Base-by-base conservation (phyloP, 108 stramenopile species). In the Chaetoceros muelleri region DNA sequence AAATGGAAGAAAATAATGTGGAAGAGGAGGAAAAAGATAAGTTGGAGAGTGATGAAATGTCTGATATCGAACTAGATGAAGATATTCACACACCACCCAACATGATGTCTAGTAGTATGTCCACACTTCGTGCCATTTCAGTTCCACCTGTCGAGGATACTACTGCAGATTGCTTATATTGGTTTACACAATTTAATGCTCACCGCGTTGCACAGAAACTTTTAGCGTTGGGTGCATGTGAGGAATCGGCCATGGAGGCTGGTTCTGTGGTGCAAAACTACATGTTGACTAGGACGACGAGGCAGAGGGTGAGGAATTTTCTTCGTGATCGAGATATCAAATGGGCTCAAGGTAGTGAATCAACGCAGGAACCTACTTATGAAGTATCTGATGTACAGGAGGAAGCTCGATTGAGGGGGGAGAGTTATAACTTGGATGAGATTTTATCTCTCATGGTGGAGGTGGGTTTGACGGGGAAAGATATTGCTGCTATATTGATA, bases 201-300 rank as follows among this genome's bases (percentile, higher is more conserved):
- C 58, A 80, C 44, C 66, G 73, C 26, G 64, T 84, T 19, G 70
- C 78, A 8, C 52, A 66, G 46, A 72, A 61, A 40, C 58, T 88
- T 24, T 59, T 64, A 28, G 47, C 57, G 2, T 24, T 78, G 27
- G 82, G 73, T 25, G 76, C 66, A 1, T 80, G 75, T 27, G 30
- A 58, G 23, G 56, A 59, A 22, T 19, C 65, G 20, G 76, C 86
- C 1, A 44, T 62, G 18, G 44, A 59, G 24, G 79, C 81, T 10
- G 86, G 86, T 1, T 67, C 70, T 31, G 60, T 62, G 0, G 81
- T 88, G 0, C 80, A 88, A 52, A 46, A 66, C 18, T 76, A 84
- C 46, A 70, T 58, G 0, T 55, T 82, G 26, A 65, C 70, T 0
- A 61, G 86, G 24, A 74, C 73, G 0, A 71, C 79, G 2, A 68